Evolutionary conservation across 768 basidiomycete genomes (phyloP).

Genomic region (Rhodotorula kratochvilovae): DNA sequence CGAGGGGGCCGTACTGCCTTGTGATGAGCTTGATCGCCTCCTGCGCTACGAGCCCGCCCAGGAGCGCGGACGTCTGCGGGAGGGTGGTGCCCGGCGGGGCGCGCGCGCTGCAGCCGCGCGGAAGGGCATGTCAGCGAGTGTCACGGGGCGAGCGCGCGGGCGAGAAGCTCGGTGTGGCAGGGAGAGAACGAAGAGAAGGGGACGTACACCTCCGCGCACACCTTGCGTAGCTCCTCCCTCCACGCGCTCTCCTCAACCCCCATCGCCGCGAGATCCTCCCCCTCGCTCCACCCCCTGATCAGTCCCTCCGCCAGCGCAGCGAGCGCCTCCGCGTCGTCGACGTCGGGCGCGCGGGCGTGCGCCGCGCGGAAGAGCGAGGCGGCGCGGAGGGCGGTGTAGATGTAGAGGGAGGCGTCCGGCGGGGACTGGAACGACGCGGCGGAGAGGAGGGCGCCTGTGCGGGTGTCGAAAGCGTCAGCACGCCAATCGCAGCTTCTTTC

Average conservation of each 20-base stretch:
- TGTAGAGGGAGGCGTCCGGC: slow-evolving; percentile 39
- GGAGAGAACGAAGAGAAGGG: neutral
- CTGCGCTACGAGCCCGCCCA: slow-evolving; percentile 91
- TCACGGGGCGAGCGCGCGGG: too few species aligned
- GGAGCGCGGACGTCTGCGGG: slow-evolving; percentile 86
- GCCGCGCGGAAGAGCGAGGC: slow-evolving; percentile 44
- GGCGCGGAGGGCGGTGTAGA: slow-evolving; percentile 47
- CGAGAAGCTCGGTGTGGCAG: neutral
- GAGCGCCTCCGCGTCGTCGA: slow-evolving; percentile 49
- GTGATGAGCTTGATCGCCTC: slow-evolving; percentile 97
- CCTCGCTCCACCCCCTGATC: slow-evolving; percentile 46
- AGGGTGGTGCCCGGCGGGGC: slow-evolving; percentile 70
- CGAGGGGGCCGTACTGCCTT: slow-evolving; percentile 83
- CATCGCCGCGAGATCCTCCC: slow-evolving; percentile 53
- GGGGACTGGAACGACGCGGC: slow-evolving; percentile 8
- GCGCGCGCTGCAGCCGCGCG: slow-evolving; percentile 56
- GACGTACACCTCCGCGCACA: slow-evolving; percentile 41
- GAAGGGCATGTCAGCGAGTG: too few species aligned
- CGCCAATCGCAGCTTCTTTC: too few species aligned
- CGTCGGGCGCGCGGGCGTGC: slow-evolving; percentile 47
- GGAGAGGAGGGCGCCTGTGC: slow-evolving; percentile 14
- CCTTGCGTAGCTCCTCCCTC: slow-evolving; percentile 49
- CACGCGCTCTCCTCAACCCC: slow-evolving; percentile 49
- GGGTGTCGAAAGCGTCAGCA: too few species aligned
- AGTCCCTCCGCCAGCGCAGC: slow-evolving; percentile 48